Evolutionary conservation across 768 basidiomycete genomes (phyloP).

Genomic region (Tubosaeta sp.): DNA sequence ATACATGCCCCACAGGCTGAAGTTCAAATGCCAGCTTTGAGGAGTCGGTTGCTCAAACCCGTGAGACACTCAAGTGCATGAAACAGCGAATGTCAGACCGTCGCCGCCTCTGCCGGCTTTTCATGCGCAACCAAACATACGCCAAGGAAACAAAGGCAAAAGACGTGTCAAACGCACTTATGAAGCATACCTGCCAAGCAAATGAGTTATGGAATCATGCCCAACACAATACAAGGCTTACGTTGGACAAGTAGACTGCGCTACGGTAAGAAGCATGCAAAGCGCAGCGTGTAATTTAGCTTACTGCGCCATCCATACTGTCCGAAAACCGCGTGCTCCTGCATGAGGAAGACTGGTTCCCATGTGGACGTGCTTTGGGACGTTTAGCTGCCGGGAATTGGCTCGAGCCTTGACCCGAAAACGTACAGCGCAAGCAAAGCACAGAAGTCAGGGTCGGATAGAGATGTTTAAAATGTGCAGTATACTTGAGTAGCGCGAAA

Average conservation of each 20-base stretch:
- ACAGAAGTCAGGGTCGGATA: conserved; percentile 65
- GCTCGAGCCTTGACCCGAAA: background rate
- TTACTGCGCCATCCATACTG: conserved; percentile 86
- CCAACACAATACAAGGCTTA: conserved; percentile 28
- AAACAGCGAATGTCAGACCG: conserved; percentile 32
- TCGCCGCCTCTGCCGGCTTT: conserved; percentile 55
- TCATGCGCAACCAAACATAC: conserved; percentile 62
- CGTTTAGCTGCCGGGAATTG: conserved; percentile 48
- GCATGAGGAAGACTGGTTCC: conserved; percentile 73
- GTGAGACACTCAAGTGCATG: background rate
- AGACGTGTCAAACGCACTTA: conserved; percentile 83
- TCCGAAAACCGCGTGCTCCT: conserved; percentile 83
- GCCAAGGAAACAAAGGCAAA: conserved; percentile 67
- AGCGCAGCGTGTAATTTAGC: conserved; percentile 29
- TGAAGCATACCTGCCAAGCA: conserved; percentile 68
- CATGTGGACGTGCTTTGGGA: conserved; percentile 46
- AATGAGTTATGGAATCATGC: background rate
- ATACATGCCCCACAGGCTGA: conserved; percentile 78
- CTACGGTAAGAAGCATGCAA: background rate
- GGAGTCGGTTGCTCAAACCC: conserved; percentile 31
- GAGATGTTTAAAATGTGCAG: conserved; percentile 79
- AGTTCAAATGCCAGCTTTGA: conserved; percentile 75
- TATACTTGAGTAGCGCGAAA: conserved; percentile 74
- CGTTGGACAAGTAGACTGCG: conserved; percentile 80
- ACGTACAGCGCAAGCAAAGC: conserved; percentile 69